Base-by-base conservation (phyloP, 164 flowering plant genomes). In the Vitis rotundifolia region DNA sequence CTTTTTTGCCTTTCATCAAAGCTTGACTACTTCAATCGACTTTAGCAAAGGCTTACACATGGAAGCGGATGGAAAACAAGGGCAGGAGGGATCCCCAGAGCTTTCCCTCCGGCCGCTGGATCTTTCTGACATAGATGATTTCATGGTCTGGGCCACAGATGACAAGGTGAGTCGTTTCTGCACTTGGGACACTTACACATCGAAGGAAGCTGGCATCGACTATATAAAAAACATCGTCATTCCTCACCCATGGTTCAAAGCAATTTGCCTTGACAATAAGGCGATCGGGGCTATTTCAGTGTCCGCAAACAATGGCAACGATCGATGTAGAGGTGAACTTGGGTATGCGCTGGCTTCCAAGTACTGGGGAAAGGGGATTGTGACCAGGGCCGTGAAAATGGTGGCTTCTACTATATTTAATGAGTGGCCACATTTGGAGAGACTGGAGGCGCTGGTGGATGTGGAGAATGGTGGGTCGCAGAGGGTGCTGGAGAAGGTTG, bases 401-500 rank as follows among this genome's bases (percentile, higher is more conserved):
- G 22, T 22, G 22, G 22, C 22, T 22, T 22, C 22, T 22, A 22
- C 22, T 22, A 22, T 22, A 22, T 22, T 22, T 22, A 22, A 22
- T 22, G 22, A 22, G 22, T 22, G 84, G 89, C 77, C 86, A 2
- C 80, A 84, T 68, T 54, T 89, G 77, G 92, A 84, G 75, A 87
- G 95, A 66, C 82, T 90, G 6, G 95, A 90, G 47, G 94, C 86
- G 60, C 49, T 90, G 16, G 97, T 84, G 8, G 88, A 80, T 68
- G 89, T 84, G 16, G 88, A 84, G 8, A 89, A 89, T 70, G 11
- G 14, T 9, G 94, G 81, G 0, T 90, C 95, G 3, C 88, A 81
- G 60, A 83, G 78, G 81, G 96, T 92, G 66, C 53, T 92, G 61
- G 87, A 90, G 87, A 92, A 88, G 78, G 91, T 79, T 51, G 85